Percentiles rank a stretch among this genome's conserved stretches.
Evolutionary conservation across 176 grass and related monocot species (phyloP).

Genomic region (Aechmea fasciata): DNA sequence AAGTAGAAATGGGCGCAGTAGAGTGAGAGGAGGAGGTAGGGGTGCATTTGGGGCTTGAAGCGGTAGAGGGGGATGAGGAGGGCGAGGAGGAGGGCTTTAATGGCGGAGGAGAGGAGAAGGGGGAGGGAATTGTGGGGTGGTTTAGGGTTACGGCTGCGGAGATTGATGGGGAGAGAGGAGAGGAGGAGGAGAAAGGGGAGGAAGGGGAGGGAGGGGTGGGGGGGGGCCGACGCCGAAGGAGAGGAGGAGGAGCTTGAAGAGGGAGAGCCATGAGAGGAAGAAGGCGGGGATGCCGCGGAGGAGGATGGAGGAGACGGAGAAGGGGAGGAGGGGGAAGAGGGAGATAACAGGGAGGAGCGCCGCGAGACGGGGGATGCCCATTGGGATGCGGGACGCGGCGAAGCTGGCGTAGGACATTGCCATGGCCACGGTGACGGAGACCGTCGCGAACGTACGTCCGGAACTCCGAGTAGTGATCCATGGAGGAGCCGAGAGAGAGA

Average conservation of each 20-base stretch:
- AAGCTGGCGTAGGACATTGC: background rate
- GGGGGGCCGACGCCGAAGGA: slow-evolving; percentile 28
- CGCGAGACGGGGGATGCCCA: slow-evolving; percentile 17
- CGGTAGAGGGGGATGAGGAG: slow-evolving; percentile 33
- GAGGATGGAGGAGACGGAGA: slow-evolving; percentile 24
- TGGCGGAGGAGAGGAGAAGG: slow-evolving; percentile 9
- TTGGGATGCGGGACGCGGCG: slow-evolving; percentile 3
- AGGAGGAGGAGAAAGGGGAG: background rate
- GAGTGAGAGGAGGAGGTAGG: slow-evolving; percentile 27
- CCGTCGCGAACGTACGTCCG: background rate
- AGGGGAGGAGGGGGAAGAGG: slow-evolving; percentile 22
- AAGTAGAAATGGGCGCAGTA: slow-evolving; percentile 47
- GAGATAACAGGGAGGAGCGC: slow-evolving; percentile 22
- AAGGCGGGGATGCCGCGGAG: slow-evolving; percentile 24
- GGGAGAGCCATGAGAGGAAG: slow-evolving; percentile 41
- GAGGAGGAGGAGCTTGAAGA: slow-evolving; percentile 41
- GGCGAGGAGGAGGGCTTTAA: slow-evolving; percentile 13
- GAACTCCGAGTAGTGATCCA: background rate
- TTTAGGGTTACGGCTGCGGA: background rate
- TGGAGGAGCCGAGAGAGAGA: too few species aligned
- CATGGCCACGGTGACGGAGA: background rate
- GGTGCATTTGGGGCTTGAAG: slow-evolving; percentile 24
- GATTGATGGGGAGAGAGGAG: background rate
- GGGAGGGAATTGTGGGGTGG: background rate
- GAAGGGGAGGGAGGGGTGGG: slow-evolving; percentile 9